These are phyloP conservation scores for Nakaseomyces glabratus DNA, from an alignment of 1,139 yeast species.

Conservation along the genomic window DNA sequence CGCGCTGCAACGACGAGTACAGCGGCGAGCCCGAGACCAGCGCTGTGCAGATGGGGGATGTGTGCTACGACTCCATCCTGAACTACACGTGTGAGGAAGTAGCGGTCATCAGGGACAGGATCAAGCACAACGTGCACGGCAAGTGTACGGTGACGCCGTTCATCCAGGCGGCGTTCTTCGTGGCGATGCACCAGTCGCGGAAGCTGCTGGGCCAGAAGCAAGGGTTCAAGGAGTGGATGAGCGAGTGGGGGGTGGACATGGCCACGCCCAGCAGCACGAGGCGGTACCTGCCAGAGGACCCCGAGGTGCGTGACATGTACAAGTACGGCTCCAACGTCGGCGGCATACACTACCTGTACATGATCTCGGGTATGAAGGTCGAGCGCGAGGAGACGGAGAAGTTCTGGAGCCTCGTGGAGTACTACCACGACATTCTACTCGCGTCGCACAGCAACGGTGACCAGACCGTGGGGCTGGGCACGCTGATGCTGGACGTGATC, in stretches of 20 bases:
- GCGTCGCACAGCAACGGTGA: slow-evolving; percentile 15
- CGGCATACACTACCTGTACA: slow-evolving; percentile 20
- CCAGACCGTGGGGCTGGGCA: slow-evolving; percentile 18
- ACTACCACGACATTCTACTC: slow-evolving; percentile 15
- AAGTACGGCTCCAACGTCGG: slow-evolving; percentile 25
- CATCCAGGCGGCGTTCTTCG: slow-evolving; percentile 21
- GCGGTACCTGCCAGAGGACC: slow-evolving; percentile 15
- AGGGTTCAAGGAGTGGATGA: slow-evolving; percentile 14
- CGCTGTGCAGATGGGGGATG: slow-evolving; percentile 8
- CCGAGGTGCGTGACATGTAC: slow-evolving; percentile 13
- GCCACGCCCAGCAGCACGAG: slow-evolving; percentile 21
- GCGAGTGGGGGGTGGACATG: slow-evolving; percentile 20
- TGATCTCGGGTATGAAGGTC: slow-evolving; percentile 18
- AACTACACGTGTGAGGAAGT: slow-evolving; percentile 13
- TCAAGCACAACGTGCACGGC: slow-evolving; percentile 12
- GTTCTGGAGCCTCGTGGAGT: slow-evolving; percentile 19
- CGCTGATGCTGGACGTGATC: slow-evolving; percentile 19
- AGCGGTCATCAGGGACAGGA: slow-evolving; percentile 9
- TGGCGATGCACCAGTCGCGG: slow-evolving; percentile 10
- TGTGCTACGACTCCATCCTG: slow-evolving; percentile 11
- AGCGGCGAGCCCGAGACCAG: slow-evolving; percentile 3
- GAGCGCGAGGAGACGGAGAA: slow-evolving; percentile 11
- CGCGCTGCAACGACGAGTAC: slow-evolving; percentile 7
- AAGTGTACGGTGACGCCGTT: slow-evolving; percentile 24
- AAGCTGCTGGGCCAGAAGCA: slow-evolving; percentile 13